Conservation (phyloP, 1,284 basidiomycete genomes). For the Ustilago trichophora region DNA sequence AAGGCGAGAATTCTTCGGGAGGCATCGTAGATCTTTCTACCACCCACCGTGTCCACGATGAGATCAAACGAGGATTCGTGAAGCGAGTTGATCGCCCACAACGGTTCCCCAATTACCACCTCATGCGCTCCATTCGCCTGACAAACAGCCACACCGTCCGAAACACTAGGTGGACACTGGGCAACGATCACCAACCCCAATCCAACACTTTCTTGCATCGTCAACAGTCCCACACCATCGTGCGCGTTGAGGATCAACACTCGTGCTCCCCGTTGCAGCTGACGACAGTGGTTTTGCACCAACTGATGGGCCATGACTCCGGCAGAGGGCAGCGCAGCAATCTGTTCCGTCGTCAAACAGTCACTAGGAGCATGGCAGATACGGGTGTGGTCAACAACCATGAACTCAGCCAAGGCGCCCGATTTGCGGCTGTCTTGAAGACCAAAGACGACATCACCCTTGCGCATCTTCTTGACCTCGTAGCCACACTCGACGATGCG, state of each 20-base stretch:
- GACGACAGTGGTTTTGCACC: slow-evolving; percentile 65
- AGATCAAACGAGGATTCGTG: slow-evolving; percentile 68
- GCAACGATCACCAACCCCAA: slow-evolving; percentile 68
- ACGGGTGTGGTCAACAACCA: slow-evolving; percentile 65
- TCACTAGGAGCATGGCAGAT: slow-evolving; percentile 67
- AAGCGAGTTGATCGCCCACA: slow-evolving; percentile 67
- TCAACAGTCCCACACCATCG: slow-evolving; percentile 67
- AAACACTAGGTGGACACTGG: slow-evolving; percentile 65
- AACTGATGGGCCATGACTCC: slow-evolving; percentile 67
- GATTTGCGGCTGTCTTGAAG: slow-evolving; percentile 66
- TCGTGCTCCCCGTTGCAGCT: slow-evolving; percentile 64
- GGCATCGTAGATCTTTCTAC: slow-evolving; percentile 67
- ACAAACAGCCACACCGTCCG: slow-evolving; percentile 65
- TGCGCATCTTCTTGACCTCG: slow-evolving; percentile 65
- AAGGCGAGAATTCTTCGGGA: slow-evolving; percentile 66
- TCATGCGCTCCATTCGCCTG: slow-evolving; percentile 67
- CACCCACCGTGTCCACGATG: slow-evolving; percentile 65
- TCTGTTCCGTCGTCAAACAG: slow-evolving; percentile 66
- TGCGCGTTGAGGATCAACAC: slow-evolving; percentile 68
- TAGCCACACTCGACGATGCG: slow-evolving; percentile 67
- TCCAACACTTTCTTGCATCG: slow-evolving; percentile 66
- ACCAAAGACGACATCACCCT: slow-evolving; percentile 68
- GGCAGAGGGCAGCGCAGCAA: slow-evolving; percentile 67
- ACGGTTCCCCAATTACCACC: slow-evolving; percentile 67
- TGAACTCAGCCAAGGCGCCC: slow-evolving; percentile 67